Evolutionary conservation across 495 filamentous ascomycete genomes (phyloP).

Genomic region (Aspergillus avenaceus): DNA sequence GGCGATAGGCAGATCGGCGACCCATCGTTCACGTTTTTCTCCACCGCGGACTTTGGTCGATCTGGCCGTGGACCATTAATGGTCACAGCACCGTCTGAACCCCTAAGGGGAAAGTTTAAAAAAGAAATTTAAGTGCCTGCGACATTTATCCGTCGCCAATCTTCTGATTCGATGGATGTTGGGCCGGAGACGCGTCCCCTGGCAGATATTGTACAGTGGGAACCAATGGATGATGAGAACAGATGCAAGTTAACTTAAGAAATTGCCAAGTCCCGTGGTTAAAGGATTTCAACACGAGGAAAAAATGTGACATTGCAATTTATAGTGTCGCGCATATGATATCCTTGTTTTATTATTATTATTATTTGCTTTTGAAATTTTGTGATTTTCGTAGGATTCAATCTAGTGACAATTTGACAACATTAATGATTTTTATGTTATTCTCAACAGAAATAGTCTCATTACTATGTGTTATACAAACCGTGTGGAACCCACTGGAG

Average conservation of each 20-base stretch:
- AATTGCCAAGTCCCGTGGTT: background rate
- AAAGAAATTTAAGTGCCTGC: background rate
- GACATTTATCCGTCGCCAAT: constrained; percentile 3
- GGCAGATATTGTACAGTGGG: background rate
- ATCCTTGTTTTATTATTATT: no score
- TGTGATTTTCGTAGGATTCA: background rate
- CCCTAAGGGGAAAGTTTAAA: background rate
- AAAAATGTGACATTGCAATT: no score
- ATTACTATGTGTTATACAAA: no score
- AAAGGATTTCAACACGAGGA: background rate
- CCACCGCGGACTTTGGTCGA: constrained; percentile 27
- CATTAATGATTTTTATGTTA: no score
- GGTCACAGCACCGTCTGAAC: constrained; percentile 2
- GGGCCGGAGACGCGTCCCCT: background rate
- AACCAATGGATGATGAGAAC: background rate
- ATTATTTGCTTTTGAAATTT: background rate
- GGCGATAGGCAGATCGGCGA: constrained; percentile 25
- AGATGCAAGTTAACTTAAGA: background rate
- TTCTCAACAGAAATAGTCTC: no score
- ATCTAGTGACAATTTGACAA: background rate
- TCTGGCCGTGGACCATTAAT: constrained; percentile 4
- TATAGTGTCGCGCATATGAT: no score
- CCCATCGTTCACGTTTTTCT: constrained; percentile 21
- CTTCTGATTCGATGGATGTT: background rate
- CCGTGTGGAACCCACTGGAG: background rate